These are phyloP conservation scores for Coniosporium tulheliwenetii DNA, from an alignment of 2,329 filamentous ascomycete genomes.

Conservation along the genomic window DNA sequence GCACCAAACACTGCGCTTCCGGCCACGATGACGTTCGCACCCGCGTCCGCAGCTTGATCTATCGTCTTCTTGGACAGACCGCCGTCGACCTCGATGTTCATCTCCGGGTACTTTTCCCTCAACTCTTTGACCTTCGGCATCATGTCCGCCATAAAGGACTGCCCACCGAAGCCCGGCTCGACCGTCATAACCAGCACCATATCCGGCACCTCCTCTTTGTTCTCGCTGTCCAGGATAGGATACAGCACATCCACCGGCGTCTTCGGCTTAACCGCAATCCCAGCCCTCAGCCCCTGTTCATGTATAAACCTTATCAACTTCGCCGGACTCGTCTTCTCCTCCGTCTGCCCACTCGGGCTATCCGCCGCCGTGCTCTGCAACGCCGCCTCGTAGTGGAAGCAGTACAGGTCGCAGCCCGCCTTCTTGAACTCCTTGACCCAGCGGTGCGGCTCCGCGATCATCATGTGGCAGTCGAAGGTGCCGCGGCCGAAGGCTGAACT, in stretches of 20 bases:
- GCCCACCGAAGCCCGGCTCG: slow-evolving; percentile 89
- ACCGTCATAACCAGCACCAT: slow-evolving; percentile 99
- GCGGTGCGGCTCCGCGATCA: slow-evolving; percentile 98
- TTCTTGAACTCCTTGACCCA: slow-evolving; percentile 94
- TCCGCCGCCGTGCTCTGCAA: slow-evolving; percentile 70
- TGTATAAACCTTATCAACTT: slow-evolving; percentile 87
- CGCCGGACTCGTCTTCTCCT: slow-evolving; percentile 61
- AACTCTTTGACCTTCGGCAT: slow-evolving; percentile 84
- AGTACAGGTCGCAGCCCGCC: slow-evolving; percentile 95
- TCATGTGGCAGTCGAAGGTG: slow-evolving; percentile 99
- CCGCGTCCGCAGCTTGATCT: slow-evolving; percentile 84
- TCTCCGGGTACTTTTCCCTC: slow-evolving; percentile 67
- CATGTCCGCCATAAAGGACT: slow-evolving; percentile 96
- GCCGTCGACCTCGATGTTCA: slow-evolving; percentile 97
- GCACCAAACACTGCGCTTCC: slow-evolving; percentile 93
- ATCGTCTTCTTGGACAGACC: slow-evolving; percentile 80
- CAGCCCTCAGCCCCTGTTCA: slow-evolving; percentile 71
- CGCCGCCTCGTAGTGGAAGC: slow-evolving; percentile 98
- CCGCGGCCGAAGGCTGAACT: slow-evolving; percentile 56
- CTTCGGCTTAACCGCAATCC: slow-evolving; percentile 88
- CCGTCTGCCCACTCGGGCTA: slow-evolving; percentile 52
- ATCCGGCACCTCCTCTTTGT: slow-evolving; percentile 69
- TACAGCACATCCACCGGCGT: slow-evolving; percentile 85
- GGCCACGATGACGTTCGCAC: slow-evolving; percentile 95
- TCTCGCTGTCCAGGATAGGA: slow-evolving; percentile 63